A percentile compares a stretch with the other conserved stretches of the same genome.
These are phyloP conservation scores for Pythium pyrilobum DNA, from an alignment of 352 stramenopile genomes.

Conservation along the genomic window DNA sequence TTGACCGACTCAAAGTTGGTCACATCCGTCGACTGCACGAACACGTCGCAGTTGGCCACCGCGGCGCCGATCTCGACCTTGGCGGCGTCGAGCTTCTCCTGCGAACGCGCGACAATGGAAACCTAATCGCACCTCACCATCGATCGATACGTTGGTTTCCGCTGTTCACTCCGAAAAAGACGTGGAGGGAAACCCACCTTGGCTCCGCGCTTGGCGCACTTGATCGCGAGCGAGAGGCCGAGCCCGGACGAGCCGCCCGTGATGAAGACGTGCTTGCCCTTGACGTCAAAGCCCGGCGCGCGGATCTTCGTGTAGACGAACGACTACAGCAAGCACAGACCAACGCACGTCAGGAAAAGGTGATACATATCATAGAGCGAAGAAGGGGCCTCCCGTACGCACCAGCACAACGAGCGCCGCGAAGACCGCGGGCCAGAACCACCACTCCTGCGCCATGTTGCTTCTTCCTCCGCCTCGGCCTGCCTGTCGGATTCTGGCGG, in stretches of 20 bases:
- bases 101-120: conserved; percentile 58
- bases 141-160: neutral
- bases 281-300: conserved; percentile 62
- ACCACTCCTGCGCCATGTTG: conserved; percentile 15
- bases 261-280: conserved; percentile 81
- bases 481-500: neutral
- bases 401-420: conserved; percentile 53
- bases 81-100: conserved; percentile 53
- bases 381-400: neutral
- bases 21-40: conserved; percentile 72
- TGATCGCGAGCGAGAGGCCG: conserved; percentile 58
- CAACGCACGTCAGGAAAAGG: neutral
- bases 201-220: conserved; percentile 60
- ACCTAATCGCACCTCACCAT: conserved; percentile 5
- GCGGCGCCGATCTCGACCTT: conserved; percentile 53
- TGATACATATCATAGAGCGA: neutral
- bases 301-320: conserved; percentile 55
- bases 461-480: no score
- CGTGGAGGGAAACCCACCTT: conserved; percentile 28
- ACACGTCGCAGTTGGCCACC: conserved; percentile 29
- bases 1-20: conserved; percentile 54
- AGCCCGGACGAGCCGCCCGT: conserved; percentile 65
- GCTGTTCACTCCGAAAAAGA: neutral
- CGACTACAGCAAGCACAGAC: conserved; percentile 28
- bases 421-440: conserved; percentile 17